Base-by-base conservation (phyloP, 192 early-diverging fungal species). In the Mycoemilia scoparia region DNA sequence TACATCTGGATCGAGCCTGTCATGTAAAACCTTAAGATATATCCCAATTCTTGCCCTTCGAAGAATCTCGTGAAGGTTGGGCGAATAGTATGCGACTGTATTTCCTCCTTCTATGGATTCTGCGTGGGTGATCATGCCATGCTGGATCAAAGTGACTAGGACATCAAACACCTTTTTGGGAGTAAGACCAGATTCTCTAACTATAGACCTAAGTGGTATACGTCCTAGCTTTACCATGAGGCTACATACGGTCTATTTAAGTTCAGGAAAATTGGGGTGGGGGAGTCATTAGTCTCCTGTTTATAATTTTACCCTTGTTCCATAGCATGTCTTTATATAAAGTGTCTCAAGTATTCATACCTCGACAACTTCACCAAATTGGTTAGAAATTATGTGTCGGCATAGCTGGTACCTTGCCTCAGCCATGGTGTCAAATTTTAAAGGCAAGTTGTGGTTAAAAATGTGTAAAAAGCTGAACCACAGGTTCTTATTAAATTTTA, bases 61-160 rank as follows among this genome's bases (percentile, higher is more conserved):
- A 33, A 84, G 45, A 7, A 87, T 60, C 10, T 58, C 58, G 8
- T 51, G 29, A 15, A 57, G 20, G 32, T 63, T 66, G 34, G 73
- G 36, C 9, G 70, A 57, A 45, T 89, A 95, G 56, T 76, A 82
- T 5, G 72, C 71, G 3, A 62, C 52, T 19, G 66, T 64, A n/a
- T 71, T 60, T 19, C 38, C 22, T 1, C 69, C 64, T 34, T 83
- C 82, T 17, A 57, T 35, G 2, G 52, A 28, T 41, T 77, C 74
- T 4, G 80, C 73, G 44, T 77, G 84, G 5, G 71, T 73, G 7
- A 57, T 76, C 2, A 86, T 33, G 44, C 73, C 67, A 54, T 95
- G 89, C 51, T 95, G 89, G 27, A 95, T 81, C 34, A 95, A 59
- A 2, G 87, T 67, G 9, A 79, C 69, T 12, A 95, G 60, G 17